These are phyloP conservation scores for Pelargonium australe DNA, from an alignment of 441 rosid species.

Conservation along the genomic window DNA sequence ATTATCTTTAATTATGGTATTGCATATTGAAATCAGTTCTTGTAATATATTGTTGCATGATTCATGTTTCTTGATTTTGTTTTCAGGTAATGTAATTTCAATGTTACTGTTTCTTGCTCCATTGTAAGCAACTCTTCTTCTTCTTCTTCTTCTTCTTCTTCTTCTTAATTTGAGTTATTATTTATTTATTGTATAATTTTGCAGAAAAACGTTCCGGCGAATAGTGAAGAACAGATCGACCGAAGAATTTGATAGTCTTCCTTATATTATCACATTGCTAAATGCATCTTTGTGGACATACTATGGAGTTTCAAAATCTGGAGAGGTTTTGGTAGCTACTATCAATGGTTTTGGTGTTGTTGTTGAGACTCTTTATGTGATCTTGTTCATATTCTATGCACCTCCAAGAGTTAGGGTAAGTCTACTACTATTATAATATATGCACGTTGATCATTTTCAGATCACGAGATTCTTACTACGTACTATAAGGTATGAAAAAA, in stretches of 20 bases:
- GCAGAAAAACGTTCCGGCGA: conserved; percentile 52
- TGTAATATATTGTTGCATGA: too few relatives aligned
- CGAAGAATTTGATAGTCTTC: conserved; percentile 66
- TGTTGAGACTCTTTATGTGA: conserved; percentile 44
- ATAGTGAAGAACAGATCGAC: conserved; percentile 50
- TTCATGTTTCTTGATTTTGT: not conserved
- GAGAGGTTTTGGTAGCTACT: conserved; percentile 56
- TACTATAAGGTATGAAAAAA: too few relatives aligned
- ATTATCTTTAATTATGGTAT: not conserved
- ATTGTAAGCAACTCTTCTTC: conserved; percentile 8
- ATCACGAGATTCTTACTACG: not conserved
- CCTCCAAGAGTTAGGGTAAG: conserved; percentile 44
- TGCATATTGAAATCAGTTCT: too few relatives aligned
- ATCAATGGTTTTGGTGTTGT: conserved; percentile 64
- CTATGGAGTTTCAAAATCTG: conserved; percentile 65
- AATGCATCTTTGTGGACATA: conserved; percentile 65
- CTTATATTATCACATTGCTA: conserved; percentile 62
- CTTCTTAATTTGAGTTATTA: too few relatives aligned
- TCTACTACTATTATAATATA: too few relatives aligned
- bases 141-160: too few relatives aligned
- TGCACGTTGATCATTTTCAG: too few relatives aligned
- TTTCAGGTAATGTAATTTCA: conserved; percentile 15
- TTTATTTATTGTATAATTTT: not conserved
- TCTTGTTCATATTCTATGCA: conserved; percentile 48
- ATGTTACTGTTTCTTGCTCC: conserved; percentile 16